Evolutionary conservation across 2,329 filamentous ascomycete genomes (phyloP).

Genomic region (Stemphylium vesicarium): DNA sequence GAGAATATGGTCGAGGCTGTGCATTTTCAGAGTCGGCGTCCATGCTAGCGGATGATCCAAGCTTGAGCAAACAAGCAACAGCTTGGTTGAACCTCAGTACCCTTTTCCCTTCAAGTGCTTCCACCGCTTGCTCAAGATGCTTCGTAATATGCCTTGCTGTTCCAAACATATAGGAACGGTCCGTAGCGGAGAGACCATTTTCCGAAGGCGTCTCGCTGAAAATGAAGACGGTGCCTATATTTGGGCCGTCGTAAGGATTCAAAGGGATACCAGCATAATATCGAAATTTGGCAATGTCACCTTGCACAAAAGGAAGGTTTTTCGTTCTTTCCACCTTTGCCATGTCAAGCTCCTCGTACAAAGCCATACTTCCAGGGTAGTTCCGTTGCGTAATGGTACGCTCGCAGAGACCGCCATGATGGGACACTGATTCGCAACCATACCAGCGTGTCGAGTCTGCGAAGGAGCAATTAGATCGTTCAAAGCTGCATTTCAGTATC

Average conservation of each 20-base stretch:
- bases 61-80: constrained; percentile 7
- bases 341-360: constrained; percentile 14
- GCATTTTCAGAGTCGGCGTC: not conserved
- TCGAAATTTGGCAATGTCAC: constrained; percentile 11
- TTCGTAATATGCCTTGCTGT: constrained; percentile 8
- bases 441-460: constrained; percentile 14
- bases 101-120: constrained; percentile 9
- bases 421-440: constrained; percentile 13
- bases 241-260: constrained; percentile 11
- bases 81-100: constrained; percentile 7
- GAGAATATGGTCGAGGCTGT: not conserved
- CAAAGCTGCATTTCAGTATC: no score
- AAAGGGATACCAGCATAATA: constrained; percentile 13
- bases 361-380: constrained; percentile 7
- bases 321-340: constrained; percentile 9
- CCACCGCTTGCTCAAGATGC: constrained; percentile 12
- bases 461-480: not conserved
- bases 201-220: constrained; percentile 9
- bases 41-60: not conserved
- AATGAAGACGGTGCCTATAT: constrained; percentile 9
- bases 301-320: constrained; percentile 8
- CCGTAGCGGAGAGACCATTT: not conserved
- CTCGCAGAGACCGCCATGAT: constrained; percentile 13
- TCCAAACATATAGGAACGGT: constrained; percentile 6
- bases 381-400: constrained; percentile 12